A percentile compares a stretch with the other conserved stretches of the same genome.
Evolutionary conservation across 2,329 filamentous ascomycete genomes (phyloP).

Genomic region (Penicillium palitans): DNA sequence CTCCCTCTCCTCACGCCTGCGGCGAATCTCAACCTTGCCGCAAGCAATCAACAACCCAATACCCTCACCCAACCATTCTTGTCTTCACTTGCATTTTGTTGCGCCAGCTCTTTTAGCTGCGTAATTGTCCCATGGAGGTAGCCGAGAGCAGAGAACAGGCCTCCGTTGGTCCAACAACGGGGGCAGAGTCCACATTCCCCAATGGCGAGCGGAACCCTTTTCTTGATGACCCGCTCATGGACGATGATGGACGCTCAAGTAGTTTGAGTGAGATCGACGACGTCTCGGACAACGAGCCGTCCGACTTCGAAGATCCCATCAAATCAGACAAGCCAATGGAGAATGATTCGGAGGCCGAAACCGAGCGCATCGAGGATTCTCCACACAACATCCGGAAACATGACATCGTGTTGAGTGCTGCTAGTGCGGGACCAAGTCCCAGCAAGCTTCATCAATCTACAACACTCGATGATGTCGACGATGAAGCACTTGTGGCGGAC

Average conservation of each 20-base stretch:
- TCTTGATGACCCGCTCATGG: constrained; percentile 48
- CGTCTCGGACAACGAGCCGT: constrained; percentile 65
- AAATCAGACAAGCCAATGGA: constrained; percentile 59
- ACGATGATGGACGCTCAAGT: constrained; percentile 75
- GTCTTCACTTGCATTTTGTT: background rate
- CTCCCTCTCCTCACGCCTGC: constrained; percentile 17
- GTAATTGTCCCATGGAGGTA: constrained; percentile 40
- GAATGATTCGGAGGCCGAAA: constrained; percentile 83
- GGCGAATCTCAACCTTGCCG: constrained; percentile 20
- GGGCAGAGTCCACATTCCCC: constrained; percentile 35
- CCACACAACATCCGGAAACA: constrained; percentile 66
- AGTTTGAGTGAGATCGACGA: constrained; percentile 92
- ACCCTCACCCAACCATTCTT: constrained; percentile 1
- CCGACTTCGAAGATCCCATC: constrained; percentile 52
- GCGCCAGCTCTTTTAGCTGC: constrained; percentile 3
- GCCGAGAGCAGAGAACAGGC: constrained; percentile 39
- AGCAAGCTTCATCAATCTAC: constrained; percentile 71
- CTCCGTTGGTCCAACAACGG: constrained; percentile 37
- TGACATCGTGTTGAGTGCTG: constrained; percentile 61
- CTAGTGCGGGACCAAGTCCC: constrained; percentile 65
- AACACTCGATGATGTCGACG: constrained; percentile 49
- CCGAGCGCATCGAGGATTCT: constrained; percentile 88
- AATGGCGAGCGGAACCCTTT: constrained; percentile 40
- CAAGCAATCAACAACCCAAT: constrained; percentile 18
- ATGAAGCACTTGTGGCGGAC: constrained; percentile 49